Evolutionary conservation across 495 filamentous ascomycete species (phyloP), one percentile per base, ranked within the genome.

Genomic region (Daldinia childiae): DNA sequence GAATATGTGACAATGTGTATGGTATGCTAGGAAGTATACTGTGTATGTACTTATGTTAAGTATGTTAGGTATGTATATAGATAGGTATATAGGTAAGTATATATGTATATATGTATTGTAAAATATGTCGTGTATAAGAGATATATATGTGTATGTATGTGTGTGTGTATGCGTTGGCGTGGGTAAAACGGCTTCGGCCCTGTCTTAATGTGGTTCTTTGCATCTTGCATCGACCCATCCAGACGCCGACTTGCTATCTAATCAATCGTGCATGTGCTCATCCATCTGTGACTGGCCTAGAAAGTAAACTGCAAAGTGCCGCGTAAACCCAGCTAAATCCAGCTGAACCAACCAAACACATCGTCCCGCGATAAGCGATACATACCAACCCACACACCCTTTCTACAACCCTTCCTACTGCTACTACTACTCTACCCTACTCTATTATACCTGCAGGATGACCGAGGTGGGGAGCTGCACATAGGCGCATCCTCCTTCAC

Each of bases 361-460:
- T 59, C 51, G 21, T 73, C 58, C 65, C 71, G 71, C 71, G 66
- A 66, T 73, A 73, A 69, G 71, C 71, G 66, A 73, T 73, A 65
- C 51, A 34, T 45, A 17, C 41, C 41, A 45, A 72, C 48, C 48
- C 19, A 24, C 62, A 29, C 21, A 41, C 48, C 17, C 32, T 6
- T 7, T 4, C 21, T 17, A 56, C n/a, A 3, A 17, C 7, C 6
- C 29, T 5, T 6, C 29, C 39, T 43, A 19, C 39, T 32, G 0
- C 52, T 29, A 26, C 5, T 56, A 19, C 15, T 29, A 29, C 27
- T 29, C 27, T 29, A 29, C 58, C 39, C 62, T 69, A 39, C 66
- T 69, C 24, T 26, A 26, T 3, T 26, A 1, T 26, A 26, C 15
- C 43, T 58, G 54, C 60, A 57, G 29, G 45, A 17, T 1, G 6